These are phyloP conservation scores for Penicillium corylophilum DNA, from an alignment of 2,329 filamentous ascomycete species.

Conservation along the genomic window DNA sequence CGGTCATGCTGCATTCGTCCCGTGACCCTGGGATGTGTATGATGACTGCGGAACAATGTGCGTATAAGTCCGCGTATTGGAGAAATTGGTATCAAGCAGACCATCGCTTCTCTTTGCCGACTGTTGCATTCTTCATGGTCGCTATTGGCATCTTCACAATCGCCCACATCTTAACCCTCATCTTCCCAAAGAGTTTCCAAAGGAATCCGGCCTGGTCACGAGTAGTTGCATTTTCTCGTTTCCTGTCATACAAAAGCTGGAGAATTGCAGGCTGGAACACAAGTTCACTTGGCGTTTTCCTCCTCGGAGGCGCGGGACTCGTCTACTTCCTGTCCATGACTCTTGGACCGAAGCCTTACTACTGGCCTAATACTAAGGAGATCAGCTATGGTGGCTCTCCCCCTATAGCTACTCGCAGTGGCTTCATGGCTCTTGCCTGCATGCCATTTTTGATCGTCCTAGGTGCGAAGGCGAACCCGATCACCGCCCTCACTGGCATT, in stretches of 20 bases:
- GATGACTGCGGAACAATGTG: slow-evolving; percentile 28
- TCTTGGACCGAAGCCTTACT: slow-evolving; percentile 52
- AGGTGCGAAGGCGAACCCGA: slow-evolving; percentile 54
- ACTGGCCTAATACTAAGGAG: slow-evolving; percentile 48
- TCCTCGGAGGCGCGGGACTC: slow-evolving; percentile 41
- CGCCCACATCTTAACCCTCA: slow-evolving; percentile 24
- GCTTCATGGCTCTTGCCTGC: slow-evolving; percentile 52
- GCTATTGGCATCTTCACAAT: slow-evolving; percentile 49
- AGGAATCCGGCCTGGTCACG: slow-evolving; percentile 17
- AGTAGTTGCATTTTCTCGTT: slow-evolving; percentile 37
- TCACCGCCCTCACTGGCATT: slow-evolving; percentile 54
- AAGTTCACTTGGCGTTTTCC: slow-evolving; percentile 44
- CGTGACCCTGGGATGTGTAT: slow-evolving; percentile 19
- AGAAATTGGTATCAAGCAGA: slow-evolving; percentile 51
- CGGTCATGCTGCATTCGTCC: slow-evolving; percentile 26
- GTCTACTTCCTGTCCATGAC: slow-evolving; percentile 50
- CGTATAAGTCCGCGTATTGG: slow-evolving; percentile 22
- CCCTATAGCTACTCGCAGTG: slow-evolving; percentile 51
- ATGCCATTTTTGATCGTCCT: slow-evolving; percentile 52
- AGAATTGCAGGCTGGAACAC: slow-evolving; percentile 38
- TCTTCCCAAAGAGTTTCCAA: slow-evolving; percentile 8
- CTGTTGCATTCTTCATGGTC: slow-evolving; percentile 52
- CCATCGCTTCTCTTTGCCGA: slow-evolving; percentile 51
- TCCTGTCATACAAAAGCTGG: slow-evolving; percentile 28
- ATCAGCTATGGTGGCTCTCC: slow-evolving; percentile 49